A percentile compares a stretch with the other conserved stretches of the same genome.
phyloP scores from a whole-genome alignment of 2,329 filamentous ascomycete genomes.

The Trichothecium roseum region DNA sequence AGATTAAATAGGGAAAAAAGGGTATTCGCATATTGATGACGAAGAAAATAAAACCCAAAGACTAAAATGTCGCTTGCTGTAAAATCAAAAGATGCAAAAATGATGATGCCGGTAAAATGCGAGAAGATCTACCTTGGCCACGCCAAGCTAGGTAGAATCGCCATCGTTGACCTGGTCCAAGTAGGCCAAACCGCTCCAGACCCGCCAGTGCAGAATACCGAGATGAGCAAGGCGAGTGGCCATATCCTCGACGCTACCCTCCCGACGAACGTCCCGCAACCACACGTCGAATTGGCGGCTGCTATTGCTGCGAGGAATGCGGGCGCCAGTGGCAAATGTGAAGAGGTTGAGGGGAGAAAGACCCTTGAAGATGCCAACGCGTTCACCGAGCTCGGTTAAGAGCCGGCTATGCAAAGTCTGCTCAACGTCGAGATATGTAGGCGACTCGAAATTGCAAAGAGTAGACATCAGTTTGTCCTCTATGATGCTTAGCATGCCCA shows the following conservation, averaged over 20 bases:
- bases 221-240: conserved; percentile 74
- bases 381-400: conserved; percentile 34
- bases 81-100: no score
- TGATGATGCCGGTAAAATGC: no score
- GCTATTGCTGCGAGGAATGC: conserved; percentile 13
- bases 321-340: conserved; percentile 37
- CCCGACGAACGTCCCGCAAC: conserved; percentile 34
- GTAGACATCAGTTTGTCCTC: conserved; percentile 38
- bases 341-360: conserved; percentile 44
- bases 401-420: conserved; percentile 37
- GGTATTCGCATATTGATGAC: no score
- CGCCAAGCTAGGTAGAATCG: no score
- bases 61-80: no score
- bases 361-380: conserved; percentile 41
- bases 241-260: conserved; percentile 53
- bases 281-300: conserved; percentile 23
- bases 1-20: no score
- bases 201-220: conserved; percentile 77
- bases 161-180: conserved; percentile 24
- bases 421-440: conserved; percentile 38
- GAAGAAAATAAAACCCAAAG: no score
- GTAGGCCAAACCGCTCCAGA: conserved; percentile 75
- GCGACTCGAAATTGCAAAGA: conserved; percentile 30
- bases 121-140: no score
- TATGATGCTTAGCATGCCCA: conserved; percentile 34